Conservation (phyloP, 306 rosid species). For the Trichosanthes cucumerina region DNA sequence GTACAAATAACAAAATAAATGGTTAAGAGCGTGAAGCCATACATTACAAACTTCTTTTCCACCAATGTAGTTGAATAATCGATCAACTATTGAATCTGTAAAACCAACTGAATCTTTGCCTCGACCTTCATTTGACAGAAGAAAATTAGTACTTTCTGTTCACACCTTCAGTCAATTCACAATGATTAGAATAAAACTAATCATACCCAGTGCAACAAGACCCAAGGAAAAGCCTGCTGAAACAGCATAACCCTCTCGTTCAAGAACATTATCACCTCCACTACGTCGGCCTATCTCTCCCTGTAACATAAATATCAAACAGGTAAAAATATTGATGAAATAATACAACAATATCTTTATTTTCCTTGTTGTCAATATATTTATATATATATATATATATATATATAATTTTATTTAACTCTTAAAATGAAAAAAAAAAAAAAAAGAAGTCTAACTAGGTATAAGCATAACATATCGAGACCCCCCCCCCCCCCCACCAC, state of each 20-base stretch:
- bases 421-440: background rate
- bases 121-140: constrained; percentile 54
- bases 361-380: background rate
- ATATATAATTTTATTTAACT: background rate
- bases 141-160: constrained; percentile 11
- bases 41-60: constrained; percentile 66
- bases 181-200: constrained; percentile 6
- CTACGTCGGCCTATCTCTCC: constrained; percentile 91
- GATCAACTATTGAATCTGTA: constrained; percentile 64
- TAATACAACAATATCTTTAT: background rate
- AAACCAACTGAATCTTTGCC: constrained; percentile 85
- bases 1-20: background rate
- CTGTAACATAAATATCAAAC: constrained; percentile 26
- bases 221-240: constrained; percentile 96
- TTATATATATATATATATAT: background rate
- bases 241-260: constrained; percentile 97
- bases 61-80: constrained; percentile 73
- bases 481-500: background rate
- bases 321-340: background rate
- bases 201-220: constrained; percentile 85
- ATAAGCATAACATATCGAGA: background rate
- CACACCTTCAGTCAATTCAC: background rate
- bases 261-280: constrained; percentile 95
- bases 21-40: constrained; percentile 16
- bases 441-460: background rate